Evolutionary conservation across 805 yeast genomes (phyloP), one percentile per base, ranked within the genome.

Genomic region (Schwanniomyces sp.): DNA sequence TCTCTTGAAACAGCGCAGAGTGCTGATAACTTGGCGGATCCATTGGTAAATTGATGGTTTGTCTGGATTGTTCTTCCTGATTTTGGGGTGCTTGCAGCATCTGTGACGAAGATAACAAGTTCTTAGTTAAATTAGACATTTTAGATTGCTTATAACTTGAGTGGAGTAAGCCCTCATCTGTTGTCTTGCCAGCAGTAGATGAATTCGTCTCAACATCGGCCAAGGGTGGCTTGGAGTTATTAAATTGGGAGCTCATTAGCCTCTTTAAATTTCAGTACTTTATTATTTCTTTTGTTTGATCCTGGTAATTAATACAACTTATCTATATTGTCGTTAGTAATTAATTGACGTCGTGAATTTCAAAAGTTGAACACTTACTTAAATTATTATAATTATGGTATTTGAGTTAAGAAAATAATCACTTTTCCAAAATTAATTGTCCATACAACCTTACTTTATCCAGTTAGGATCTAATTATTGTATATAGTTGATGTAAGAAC

Each of bases 91-190:
- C 11, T 16, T 32, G 36, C 14, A 32, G 36, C 16, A 16, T 30
- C 17, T 11, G 44, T 3, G 34, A 24, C 28, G 52, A 38, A 12
- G 63, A 55, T 53, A 66, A 52, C 44, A 66, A 52, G 46, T 58
- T 66, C 42, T 55, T 63, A 34, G 70, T 66, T 45, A 66, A 55
- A 52, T 66, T 66, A 30, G 70, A 65, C 32, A 65, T 49, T 34
- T 47, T 49, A 8, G 53, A n/a, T 28, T 47, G 49, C 30, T 39
- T 44, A 16, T 51, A 32, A 8, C 17, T 39, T 12, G 43, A n/a
- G 28, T 29, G 32, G 39, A 30, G 38, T 16, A 21, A 26, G 27
- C 38, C 18, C 8, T 26, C 44, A 14, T 40, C 44, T 8, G 40
- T 40, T 5, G n/a, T 26, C 21, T 25, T 39, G 26, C 26, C 26